These are phyloP conservation scores for Lojkania enalia DNA, from an alignment of 2,329 filamentous ascomycete genomes.

Conservation along the genomic window DNA sequence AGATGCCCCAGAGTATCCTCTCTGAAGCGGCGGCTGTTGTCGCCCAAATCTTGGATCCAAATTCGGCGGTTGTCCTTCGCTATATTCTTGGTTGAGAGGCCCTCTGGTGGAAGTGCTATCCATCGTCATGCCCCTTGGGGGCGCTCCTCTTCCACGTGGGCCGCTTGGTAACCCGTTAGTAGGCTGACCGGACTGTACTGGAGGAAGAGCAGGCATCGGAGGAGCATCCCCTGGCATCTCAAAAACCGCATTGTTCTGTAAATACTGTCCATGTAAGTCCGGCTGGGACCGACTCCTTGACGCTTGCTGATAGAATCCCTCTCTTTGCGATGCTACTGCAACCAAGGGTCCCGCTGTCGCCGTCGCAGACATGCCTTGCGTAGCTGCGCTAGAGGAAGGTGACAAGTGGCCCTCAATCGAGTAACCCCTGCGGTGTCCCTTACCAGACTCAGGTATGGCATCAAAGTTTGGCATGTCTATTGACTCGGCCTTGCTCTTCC, in stretches of 20 bases:
- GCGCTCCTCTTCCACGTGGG: slow-evolving; percentile 33
- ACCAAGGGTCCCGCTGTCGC: slow-evolving; percentile 13
- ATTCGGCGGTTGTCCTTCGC: slow-evolving; percentile 22
- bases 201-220: slow-evolving; percentile 53
- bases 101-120: slow-evolving; percentile 16
- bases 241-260: slow-evolving; percentile 55
- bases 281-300: slow-evolving; percentile 69
- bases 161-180: slow-evolving; percentile 29
- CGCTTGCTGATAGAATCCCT: slow-evolving; percentile 45
- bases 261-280: slow-evolving; percentile 53
- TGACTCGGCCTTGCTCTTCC: slow-evolving; percentile 50
- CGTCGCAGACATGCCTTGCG: slow-evolving; percentile 12
- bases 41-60: slow-evolving; percentile 35
- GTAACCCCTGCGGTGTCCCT: slow-evolving; percentile 38
- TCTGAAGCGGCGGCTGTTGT: slow-evolving; percentile 35
- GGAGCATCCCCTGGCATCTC: slow-evolving; percentile 71
- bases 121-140: slow-evolving; percentile 28
- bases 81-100: slow-evolving; percentile 22
- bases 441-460: slow-evolving; percentile 50
- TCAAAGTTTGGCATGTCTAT: slow-evolving; percentile 68
- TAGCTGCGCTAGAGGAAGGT: slow-evolving; percentile 16
- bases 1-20: slow-evolving; percentile 40
- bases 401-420: slow-evolving; percentile 44
- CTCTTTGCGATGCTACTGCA: slow-evolving; percentile 10
- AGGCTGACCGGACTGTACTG: slow-evolving; percentile 45